Conservation (phyloP, 495 filamentous ascomycete genomes). For the Xylaria sp. region DNA sequence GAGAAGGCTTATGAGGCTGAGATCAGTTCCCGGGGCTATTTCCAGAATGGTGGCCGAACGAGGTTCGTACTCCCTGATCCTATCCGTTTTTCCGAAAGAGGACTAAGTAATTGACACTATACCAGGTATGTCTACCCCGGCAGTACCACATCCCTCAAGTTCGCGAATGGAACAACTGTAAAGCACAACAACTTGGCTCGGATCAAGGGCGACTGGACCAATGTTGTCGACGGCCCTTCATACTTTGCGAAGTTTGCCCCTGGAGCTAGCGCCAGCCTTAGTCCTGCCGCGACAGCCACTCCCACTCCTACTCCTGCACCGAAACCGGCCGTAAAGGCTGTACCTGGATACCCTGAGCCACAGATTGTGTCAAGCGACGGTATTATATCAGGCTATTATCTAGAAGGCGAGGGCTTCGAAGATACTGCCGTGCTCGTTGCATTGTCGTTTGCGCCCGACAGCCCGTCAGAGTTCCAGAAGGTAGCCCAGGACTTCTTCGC, state of each 20-base stretch:
- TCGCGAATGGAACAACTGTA: slow-evolving; percentile 49
- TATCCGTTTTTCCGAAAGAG: not conserved
- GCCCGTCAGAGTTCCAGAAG: slow-evolving; percentile 46
- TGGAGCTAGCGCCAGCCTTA: slow-evolving; percentile 28
- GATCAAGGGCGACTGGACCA: slow-evolving; percentile 42
- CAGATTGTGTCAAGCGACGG: slow-evolving; percentile 51
- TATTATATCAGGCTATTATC: slow-evolving; percentile 58
- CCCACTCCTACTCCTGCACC: slow-evolving; percentile 30
- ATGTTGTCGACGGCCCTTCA: slow-evolving; percentile 46
- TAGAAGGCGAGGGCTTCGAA: slow-evolving; percentile 52
- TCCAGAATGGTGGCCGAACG: slow-evolving; percentile 41
- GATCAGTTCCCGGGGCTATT: slow-evolving; percentile 34
- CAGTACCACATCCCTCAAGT: slow-evolving; percentile 48
- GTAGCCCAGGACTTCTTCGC: slow-evolving; percentile 52
- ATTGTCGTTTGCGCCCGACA: slow-evolving; percentile 33
- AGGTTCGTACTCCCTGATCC: slow-evolving; percentile 29
- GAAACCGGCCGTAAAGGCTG: slow-evolving; percentile 30
- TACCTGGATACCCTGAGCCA: slow-evolving; percentile 58
- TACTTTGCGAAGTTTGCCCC: slow-evolving; percentile 48
- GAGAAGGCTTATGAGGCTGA: slow-evolving; percentile 39
- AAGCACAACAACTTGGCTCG: slow-evolving; percentile 47
- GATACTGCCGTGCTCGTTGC: slow-evolving; percentile 53
- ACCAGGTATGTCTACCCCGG: slow-evolving; percentile 49
- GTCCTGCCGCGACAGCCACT: slow-evolving; percentile 23
- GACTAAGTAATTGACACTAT: slow-evolving; percentile 13